Percentiles rank a stretch among this genome's conserved stretches.
Evolutionary conservation across 148 eudicot genomes (phyloP).

Genomic region (Rhododendron simsii): DNA sequence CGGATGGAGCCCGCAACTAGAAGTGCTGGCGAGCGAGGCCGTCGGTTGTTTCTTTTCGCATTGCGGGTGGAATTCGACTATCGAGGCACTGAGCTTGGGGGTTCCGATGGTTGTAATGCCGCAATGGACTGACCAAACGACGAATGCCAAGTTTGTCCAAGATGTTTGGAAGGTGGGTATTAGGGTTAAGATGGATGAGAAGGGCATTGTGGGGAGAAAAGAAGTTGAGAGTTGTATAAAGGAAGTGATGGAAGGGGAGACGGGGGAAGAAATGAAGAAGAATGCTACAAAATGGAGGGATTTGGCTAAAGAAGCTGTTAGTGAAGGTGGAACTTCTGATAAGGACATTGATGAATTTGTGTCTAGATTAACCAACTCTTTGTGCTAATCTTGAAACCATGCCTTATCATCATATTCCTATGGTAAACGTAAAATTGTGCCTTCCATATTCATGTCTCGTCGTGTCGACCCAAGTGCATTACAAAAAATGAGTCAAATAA

Average conservation of each 20-base stretch:
- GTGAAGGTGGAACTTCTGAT: conserved; percentile 42
- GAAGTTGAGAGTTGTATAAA: conserved; percentile 31
- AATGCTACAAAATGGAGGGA: conserved; percentile 35
- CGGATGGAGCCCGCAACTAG: conserved; percentile 33
- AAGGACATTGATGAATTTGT: conserved; percentile 33
- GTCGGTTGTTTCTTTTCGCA: conserved; percentile 42
- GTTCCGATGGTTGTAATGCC: conserved; percentile 56
- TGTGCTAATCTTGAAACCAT: background rate
- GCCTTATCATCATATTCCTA: background rate
- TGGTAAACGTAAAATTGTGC: background rate
- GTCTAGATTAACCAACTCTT: conserved; percentile 12
- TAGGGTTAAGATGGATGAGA: conserved; percentile 30
- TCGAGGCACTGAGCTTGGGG: conserved; percentile 28
- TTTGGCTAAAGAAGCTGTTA: conserved; percentile 32
- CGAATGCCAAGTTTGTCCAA: conserved; percentile 42
- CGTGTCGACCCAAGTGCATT: background rate
- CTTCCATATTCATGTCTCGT: background rate
- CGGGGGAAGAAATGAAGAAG: conserved; percentile 19
- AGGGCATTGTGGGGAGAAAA: conserved; percentile 32
- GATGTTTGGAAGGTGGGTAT: conserved; percentile 51
- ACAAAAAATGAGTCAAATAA: background rate
- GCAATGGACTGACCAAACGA: conserved; percentile 46
- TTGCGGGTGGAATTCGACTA: conserved; percentile 49
- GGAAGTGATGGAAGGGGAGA: conserved; percentile 40
- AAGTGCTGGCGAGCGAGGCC: conserved; percentile 30